Percentiles rank a stretch among this genome's conserved stretches.
Evolutionary conservation across 1,139 yeast genomes (phyloP).

Genomic region (Keqinozyma sinolaborantium): DNA sequence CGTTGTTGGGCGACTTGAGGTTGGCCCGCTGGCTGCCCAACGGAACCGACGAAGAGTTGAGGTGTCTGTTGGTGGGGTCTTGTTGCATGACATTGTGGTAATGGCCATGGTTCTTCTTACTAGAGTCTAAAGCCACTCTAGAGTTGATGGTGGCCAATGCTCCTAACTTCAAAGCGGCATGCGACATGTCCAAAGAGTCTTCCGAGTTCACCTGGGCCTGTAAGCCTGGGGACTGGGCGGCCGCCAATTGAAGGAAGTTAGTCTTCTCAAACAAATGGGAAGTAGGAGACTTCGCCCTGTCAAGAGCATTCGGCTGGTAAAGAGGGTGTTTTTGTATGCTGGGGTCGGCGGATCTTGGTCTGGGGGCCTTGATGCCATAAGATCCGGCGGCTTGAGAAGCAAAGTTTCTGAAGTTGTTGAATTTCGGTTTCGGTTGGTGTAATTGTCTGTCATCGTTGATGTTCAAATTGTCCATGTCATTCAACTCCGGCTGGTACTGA

Average conservation of each 20-base stretch:
- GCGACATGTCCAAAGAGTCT: slow-evolving; percentile 35
- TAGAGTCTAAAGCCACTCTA: slow-evolving; percentile 56
- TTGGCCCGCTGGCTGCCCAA: slow-evolving; percentile 15
- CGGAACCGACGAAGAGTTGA: slow-evolving; percentile 40
- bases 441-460: slow-evolving; percentile 18
- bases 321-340: slow-evolving; percentile 11
- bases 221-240: slow-evolving; percentile 24
- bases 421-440: slow-evolving; percentile 40
- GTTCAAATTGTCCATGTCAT: slow-evolving; percentile 29
- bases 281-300: slow-evolving; percentile 41
- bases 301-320: slow-evolving; percentile 18
- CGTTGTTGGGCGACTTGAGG: slow-evolving; percentile 11
- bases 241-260: slow-evolving; percentile 43
- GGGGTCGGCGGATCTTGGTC: slow-evolving; percentile 47
- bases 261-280: slow-evolving; percentile 45
- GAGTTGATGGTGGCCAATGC: slow-evolving; percentile 63
- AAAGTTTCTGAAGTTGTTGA: slow-evolving; percentile 19
- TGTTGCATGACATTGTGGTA: slow-evolving; percentile 14
- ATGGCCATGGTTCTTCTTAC: slow-evolving; percentile 29
- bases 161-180: slow-evolving; percentile 48
- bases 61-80: slow-evolving; percentile 33
- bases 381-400: slow-evolving; percentile 17
- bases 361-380: slow-evolving; percentile 24
- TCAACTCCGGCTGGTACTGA: slow-evolving; percentile 15
- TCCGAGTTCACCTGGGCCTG: slow-evolving; percentile 15